phyloP scores from a whole-genome alignment of 1,284 basidiomycete genomes.

The Wallemia ichthyophaga region DNA sequence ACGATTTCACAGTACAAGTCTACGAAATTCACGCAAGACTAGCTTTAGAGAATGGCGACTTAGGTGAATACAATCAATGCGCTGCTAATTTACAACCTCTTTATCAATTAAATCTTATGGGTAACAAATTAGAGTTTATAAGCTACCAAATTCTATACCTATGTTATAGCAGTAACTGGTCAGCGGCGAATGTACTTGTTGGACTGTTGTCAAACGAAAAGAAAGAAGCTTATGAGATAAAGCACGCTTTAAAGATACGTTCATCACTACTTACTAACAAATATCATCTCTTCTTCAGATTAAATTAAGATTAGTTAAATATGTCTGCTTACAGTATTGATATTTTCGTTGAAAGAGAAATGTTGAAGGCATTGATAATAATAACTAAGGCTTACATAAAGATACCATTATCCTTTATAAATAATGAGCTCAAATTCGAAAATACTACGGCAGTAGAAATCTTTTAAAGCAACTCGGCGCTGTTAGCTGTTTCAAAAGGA shows the following conservation, averaged over 20 bases:
- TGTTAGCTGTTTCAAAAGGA: background rate
- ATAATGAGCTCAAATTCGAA: background rate
- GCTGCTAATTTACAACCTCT: slow-evolving; percentile 66
- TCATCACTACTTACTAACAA: slow-evolving; percentile 69
- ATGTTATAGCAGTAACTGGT: slow-evolving; percentile 63
- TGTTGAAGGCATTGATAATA: slow-evolving; percentile 53
- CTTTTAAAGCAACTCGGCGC: background rate
- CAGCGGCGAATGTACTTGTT: slow-evolving; percentile 84
- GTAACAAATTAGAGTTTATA: slow-evolving; percentile 76
- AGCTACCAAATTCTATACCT: slow-evolving; percentile 94
- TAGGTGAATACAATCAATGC: slow-evolving; percentile 98
- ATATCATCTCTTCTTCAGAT: slow-evolving; percentile 65
- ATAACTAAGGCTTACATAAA: slow-evolving; percentile 64
- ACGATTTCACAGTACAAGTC: slow-evolving; percentile 85
- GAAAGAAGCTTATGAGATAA: slow-evolving; percentile 46
- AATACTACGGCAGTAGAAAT: background rate
- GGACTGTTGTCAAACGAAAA: slow-evolving; percentile 74
- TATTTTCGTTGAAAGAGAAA: slow-evolving; percentile 78
- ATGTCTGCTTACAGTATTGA: slow-evolving; percentile 99
- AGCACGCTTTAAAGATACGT: slow-evolving; percentile 68
- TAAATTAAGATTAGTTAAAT: slow-evolving; percentile 61
- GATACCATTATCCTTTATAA: background rate
- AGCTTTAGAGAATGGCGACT: slow-evolving; percentile 83
- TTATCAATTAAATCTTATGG: slow-evolving; percentile 71
- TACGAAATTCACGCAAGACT: slow-evolving; percentile 97